These are phyloP conservation scores for Haplosporangium sp. DNA, from an alignment of 371 early-diverging fungal species.

Conservation along the genomic window DNA sequence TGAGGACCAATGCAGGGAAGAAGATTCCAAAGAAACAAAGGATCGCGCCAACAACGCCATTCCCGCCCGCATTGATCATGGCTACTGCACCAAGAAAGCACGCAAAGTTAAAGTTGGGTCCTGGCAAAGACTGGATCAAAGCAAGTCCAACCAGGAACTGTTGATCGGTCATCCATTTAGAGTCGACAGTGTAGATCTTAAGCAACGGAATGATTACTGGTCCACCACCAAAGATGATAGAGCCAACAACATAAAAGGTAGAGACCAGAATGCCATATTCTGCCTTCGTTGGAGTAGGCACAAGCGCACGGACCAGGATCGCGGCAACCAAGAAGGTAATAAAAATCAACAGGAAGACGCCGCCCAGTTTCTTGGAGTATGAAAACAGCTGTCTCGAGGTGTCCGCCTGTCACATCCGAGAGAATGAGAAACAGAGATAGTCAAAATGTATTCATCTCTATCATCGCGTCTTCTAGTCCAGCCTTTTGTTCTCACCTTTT, in stretches of 20 bases:
- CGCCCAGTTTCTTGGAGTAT: constrained; percentile 56
- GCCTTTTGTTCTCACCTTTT: too few relatives aligned
- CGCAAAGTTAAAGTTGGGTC: constrained; percentile 74
- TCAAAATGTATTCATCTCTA: too few relatives aligned
- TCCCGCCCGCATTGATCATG: constrained; percentile 40
- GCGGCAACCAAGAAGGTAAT: constrained; percentile 57
- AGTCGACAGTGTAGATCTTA: constrained; percentile 63
- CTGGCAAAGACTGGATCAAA: constrained; percentile 68
- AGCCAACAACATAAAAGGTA: constrained; percentile 68
- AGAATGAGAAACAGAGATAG: too few relatives aligned
- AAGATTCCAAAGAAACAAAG: constrained; percentile 67
- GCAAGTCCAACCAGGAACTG: constrained; percentile 75
- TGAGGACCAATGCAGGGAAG: constrained; percentile 65
- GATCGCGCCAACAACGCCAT: constrained; percentile 57
- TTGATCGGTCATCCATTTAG: constrained; percentile 60
- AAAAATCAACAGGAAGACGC: constrained; percentile 56
- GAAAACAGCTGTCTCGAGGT: constrained; percentile 33
- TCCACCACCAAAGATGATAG: constrained; percentile 77
- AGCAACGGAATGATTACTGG: constrained; percentile 70
- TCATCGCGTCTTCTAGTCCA: too few relatives aligned
- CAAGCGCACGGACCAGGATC: constrained; percentile 55
- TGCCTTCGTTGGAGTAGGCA: constrained; percentile 22
- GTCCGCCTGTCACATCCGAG: not conserved
- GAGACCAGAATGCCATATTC: constrained; percentile 50
- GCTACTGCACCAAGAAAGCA: constrained; percentile 70